Evolutionary conservation across 179 eudicot genomes (phyloP).

Genomic region (Nepenthes alata): DNA sequence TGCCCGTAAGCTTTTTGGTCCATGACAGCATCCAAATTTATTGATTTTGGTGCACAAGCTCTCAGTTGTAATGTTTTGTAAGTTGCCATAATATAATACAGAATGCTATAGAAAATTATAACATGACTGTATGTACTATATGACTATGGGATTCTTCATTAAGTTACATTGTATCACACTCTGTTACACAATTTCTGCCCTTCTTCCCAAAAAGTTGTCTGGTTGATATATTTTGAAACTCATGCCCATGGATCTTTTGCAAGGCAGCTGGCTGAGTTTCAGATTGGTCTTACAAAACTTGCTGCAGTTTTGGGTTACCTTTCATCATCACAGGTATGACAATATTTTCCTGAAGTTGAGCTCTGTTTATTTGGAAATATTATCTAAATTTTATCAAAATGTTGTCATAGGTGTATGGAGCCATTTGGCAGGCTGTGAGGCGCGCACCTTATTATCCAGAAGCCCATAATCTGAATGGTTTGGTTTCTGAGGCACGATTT

Average conservation of each 20-base stretch:
- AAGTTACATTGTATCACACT: too few relatives aligned
- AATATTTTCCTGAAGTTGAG: not conserved
- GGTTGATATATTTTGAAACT: not conserved
- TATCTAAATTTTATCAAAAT: constrained; percentile 14
- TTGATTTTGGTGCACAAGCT: not conserved
- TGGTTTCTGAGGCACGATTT: constrained; percentile 64
- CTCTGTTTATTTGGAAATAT: not conserved
- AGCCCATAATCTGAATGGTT: constrained; percentile 72
- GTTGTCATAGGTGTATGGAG: constrained; percentile 61
- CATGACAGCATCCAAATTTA: not conserved
- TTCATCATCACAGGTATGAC: constrained; percentile 63
- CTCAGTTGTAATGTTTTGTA: not conserved
- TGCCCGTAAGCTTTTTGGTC: constrained; percentile 47
- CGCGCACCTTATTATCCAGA: constrained; percentile 83
- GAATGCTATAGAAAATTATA: too few relatives aligned
- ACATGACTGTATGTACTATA: too few relatives aligned
- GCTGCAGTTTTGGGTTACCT: constrained; percentile 61
- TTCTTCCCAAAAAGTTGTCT: constrained; percentile 5
- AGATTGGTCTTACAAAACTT: constrained; percentile 84
- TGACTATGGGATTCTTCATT: too few relatives aligned
- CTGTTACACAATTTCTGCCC: too few relatives aligned
- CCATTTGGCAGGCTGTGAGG: constrained; percentile 78
- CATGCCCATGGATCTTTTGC: constrained; percentile 1
- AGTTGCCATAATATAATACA: too few relatives aligned
- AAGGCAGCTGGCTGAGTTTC: constrained; percentile 81